Base-by-base conservation (phyloP, 129 eudicot species). In the Lactuca sativa region DNA sequence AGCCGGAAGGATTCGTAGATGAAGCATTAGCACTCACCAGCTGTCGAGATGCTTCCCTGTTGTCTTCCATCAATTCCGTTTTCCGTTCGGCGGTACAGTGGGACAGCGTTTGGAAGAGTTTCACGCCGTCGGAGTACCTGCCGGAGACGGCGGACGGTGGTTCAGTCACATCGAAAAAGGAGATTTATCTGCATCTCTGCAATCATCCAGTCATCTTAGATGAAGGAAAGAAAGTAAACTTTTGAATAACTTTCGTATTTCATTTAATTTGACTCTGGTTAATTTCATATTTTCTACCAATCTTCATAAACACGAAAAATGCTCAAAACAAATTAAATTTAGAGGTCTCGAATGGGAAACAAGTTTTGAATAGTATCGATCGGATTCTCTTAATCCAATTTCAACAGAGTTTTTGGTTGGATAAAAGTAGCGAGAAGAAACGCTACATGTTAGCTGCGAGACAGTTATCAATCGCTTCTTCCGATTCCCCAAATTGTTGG, bases 1-100 rank as follows among this genome's bases (percentile, higher is more conserved):
- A 83, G 58, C 88, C 88, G 3, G 92, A 83, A 66, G 88, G 82
- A 3, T 86, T 83, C 44, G 71, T 83, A 49, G 80, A 84, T 0
- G 55, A 73, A 38, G 70, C 77, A 1, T 8, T 86, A 16, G 74
- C 88, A 6, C 66, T 83, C 48, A 86, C 92, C 8, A 62, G 51
- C 9, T 86, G 88, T 12, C 37, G 76, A 4, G 92, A 83, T 48
- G 88, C 81, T 6, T 83, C 86, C 44, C 57, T 82, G 47, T 62
- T 80, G 4, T 55, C 86, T 0, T 51, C 64, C 7, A 80, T 80
- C 13, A 72, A 80, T 11, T 74, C 77, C 2, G 48, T 66, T 9
- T 74, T 84, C 52, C 86, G 81, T 0, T 82, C 84, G 15, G 90
- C 87, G 9, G 81, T 90, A 9, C 72, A 80, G 31, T 84, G 90